phyloP scores from a whole-genome alignment of 306 rosid genomes.

The Neltuma alba region DNA sequence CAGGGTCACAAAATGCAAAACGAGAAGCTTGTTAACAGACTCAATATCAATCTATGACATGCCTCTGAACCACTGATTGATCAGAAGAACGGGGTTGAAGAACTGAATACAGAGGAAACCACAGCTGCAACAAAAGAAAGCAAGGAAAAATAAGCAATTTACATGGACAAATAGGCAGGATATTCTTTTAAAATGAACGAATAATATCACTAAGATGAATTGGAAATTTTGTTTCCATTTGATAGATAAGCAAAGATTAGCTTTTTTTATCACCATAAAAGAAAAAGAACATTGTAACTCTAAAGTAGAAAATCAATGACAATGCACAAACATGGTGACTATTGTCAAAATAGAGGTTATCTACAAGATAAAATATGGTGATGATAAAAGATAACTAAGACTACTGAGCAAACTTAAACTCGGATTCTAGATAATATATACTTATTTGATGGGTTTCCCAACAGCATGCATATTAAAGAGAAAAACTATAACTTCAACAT shows the following conservation, averaged over 20 bases:
- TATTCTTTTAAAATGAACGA: constrained; percentile 4
- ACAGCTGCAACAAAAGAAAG: constrained; percentile 62
- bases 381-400: too few species aligned
- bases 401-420: too few species aligned
- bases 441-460: too few species aligned
- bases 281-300: background rate
- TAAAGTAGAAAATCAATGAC: too few species aligned
- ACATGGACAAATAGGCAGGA: background rate
- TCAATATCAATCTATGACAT: constrained; percentile 30
- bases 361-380: too few species aligned
- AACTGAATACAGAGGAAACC: constrained; percentile 88
- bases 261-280: background rate
- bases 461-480: too few species aligned
- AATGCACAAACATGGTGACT: too few species aligned
- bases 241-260: background rate
- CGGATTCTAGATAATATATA: too few species aligned
- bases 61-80: constrained; percentile 59
- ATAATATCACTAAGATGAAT: background rate
- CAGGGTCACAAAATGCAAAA: background rate
- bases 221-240: background rate
- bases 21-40: constrained; percentile 16
- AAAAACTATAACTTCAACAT: too few species aligned
- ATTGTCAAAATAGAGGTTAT: too few species aligned
- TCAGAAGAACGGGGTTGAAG: constrained; percentile 43
- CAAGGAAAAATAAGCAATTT: constrained; percentile 24